Percentiles rank a stretch among this genome's conserved stretches.
phyloP scores from a whole-genome alignment of 495 filamentous ascomycete genomes.

The Gamarada debralockiae region DNA sequence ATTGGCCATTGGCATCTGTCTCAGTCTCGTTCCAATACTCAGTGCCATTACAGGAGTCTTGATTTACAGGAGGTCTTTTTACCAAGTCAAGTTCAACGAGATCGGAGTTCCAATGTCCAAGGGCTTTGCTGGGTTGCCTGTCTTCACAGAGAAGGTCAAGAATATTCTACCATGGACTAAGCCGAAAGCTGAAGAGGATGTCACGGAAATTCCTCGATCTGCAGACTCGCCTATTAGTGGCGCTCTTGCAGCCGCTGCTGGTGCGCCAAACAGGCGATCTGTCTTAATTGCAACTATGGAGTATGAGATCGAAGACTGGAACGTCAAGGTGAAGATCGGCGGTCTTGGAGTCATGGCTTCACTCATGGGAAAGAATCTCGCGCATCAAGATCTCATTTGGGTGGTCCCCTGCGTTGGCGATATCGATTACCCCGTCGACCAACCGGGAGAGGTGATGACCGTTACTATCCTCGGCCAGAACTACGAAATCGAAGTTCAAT shows the following conservation, averaged over 20 bases:
- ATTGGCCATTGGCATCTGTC: slow-evolving; percentile 52
- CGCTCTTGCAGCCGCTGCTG: neutral
- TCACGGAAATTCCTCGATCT: too few relatives aligned
- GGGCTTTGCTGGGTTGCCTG: too few relatives aligned
- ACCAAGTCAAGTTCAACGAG: slow-evolving; percentile 69
- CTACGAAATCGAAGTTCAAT: slow-evolving; percentile 64
- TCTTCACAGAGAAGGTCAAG: too few relatives aligned
- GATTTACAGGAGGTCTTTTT: slow-evolving; percentile 62
- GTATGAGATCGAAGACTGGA: slow-evolving; percentile 71
- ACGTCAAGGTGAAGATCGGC: slow-evolving; percentile 71
- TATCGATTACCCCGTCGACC: slow-evolving; percentile 61
- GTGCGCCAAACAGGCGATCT: slow-evolving; percentile 37
- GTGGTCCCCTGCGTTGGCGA: slow-evolving; percentile 71
- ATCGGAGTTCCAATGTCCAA: too few relatives aligned
- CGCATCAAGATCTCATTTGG: slow-evolving; percentile 68
- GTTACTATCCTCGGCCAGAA: slow-evolving; percentile 59
- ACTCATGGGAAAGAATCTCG: slow-evolving; percentile 66
- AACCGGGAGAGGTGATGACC: slow-evolving; percentile 57
- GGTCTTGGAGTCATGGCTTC: slow-evolving; percentile 66
- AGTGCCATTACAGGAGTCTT: slow-evolving; percentile 48
- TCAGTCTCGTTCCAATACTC: slow-evolving; percentile 51
- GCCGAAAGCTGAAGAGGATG: too few relatives aligned
- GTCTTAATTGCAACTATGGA: slow-evolving; percentile 72
- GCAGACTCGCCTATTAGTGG: neutral
- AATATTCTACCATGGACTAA: too few relatives aligned